Conservation (phyloP, 495 filamentous ascomycete species). For the Penicillium desertorum region DNA sequence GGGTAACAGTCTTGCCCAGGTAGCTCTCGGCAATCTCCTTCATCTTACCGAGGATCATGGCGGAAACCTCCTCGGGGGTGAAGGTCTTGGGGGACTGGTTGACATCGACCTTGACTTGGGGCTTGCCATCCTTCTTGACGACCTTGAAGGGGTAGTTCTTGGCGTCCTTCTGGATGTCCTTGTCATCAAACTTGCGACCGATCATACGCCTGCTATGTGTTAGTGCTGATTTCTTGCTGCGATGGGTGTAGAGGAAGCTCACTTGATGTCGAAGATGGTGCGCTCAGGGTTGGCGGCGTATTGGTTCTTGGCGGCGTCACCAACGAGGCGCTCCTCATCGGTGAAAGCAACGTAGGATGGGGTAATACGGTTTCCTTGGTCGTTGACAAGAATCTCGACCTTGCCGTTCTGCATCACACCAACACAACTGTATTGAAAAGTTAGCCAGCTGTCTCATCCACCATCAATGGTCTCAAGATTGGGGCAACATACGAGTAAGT, state of each 20-base stretch:
- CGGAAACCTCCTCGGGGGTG: conserved; percentile 84
- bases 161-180: conserved; percentile 77
- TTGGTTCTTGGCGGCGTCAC: conserved; percentile 99
- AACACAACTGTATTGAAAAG: conserved; percentile 60
- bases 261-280: conserved; percentile 95
- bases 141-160: conserved; percentile 95
- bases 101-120: conserved; percentile 74
- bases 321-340: conserved; percentile 94
- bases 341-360: conserved; percentile 98
- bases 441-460: conserved; percentile 18
- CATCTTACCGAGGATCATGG: conserved; percentile 92
- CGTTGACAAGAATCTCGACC: conserved; percentile 96
- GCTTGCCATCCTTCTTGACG: conserved; percentile 77
- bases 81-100: conserved; percentile 71
- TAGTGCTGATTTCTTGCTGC: conserved; percentile 4
- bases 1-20: conserved; percentile 91
- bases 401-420: conserved; percentile 99
- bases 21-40: conserved; percentile 95
- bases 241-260: conserved; percentile 33
- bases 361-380: conserved; percentile 98
- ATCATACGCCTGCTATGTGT: conserved; percentile 69
- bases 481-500: conserved; percentile 73
- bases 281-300: conserved; percentile 85
- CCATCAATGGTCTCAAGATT: neutral
- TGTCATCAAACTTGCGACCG: conserved; percentile 84